Conservation (phyloP, 345 rosid species). For the Pugionium cornutum region DNA sequence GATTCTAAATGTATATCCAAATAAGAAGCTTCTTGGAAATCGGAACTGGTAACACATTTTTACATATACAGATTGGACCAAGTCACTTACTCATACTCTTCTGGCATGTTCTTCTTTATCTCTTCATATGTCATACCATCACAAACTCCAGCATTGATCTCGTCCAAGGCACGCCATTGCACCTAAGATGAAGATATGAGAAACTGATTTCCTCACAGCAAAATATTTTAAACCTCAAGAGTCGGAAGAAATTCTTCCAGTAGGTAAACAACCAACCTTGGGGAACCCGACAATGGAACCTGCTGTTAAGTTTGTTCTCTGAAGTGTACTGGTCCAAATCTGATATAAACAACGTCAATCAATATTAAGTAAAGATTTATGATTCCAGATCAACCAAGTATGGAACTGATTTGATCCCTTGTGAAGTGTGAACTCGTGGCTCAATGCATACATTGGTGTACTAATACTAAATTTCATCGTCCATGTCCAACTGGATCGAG, state of each 20-base stretch:
- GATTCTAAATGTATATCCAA: no score
- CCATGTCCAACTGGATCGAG: neutral
- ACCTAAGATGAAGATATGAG: constrained; percentile 51
- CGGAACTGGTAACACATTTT: neutral
- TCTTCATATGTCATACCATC: constrained; percentile 99
- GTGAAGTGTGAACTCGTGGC: neutral
- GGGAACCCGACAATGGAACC: constrained; percentile 89
- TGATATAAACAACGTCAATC: constrained; percentile 32
- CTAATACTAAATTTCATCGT: constrained; percentile 6
- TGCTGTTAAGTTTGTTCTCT: constrained; percentile 86
- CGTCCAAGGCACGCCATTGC: constrained; percentile 99
- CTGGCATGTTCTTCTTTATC: constrained; percentile 88
- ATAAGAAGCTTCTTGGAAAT: neutral
- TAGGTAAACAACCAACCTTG: constrained; percentile 55
- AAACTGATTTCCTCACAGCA: constrained; percentile 8
- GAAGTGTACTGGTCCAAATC: constrained; percentile 99
- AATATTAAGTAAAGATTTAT: constrained; percentile 1
- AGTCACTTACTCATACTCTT: constrained; percentile 85
- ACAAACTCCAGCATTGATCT: constrained; percentile 97
- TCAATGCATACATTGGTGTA: constrained; percentile 4
- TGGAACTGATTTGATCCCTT: constrained; percentile 12
- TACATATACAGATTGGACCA: constrained; percentile 6
- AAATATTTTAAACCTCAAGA: constrained; percentile 2
- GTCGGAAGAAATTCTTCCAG: neutral
- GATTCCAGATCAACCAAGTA: constrained; percentile 13